phyloP scores from a whole-genome alignment of 1,284 basidiomycete species.

The Irpex lacteus region DNA sequence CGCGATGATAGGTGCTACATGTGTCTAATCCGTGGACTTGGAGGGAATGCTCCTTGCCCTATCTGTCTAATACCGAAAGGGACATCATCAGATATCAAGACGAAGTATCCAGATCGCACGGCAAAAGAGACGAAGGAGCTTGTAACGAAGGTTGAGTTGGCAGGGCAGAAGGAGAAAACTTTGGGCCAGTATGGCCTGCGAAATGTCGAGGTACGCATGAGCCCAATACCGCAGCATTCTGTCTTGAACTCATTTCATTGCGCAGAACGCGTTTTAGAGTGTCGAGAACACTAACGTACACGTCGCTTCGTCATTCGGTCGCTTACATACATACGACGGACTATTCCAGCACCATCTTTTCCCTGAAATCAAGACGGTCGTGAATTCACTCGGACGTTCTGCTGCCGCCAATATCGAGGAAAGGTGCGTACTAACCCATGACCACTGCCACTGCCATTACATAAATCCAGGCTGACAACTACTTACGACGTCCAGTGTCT shows the following conservation, averaged over 20 bases:
- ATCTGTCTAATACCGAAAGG: conserved; percentile 16
- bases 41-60: conserved; percentile 15
- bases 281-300: conserved; percentile 29
- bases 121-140: not conserved
- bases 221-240: no score
- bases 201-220: conserved; percentile 27
- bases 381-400: not conserved
- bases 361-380: not conserved
- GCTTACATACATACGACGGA: conserved; percentile 34
- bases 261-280: conserved; percentile 36
- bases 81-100: not conserved
- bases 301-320: conserved; percentile 34
- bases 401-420: not conserved
- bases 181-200: conserved; percentile 29
- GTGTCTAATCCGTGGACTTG: conserved; percentile 17
- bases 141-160: not conserved
- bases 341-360: conserved; percentile 28
- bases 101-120: not conserved
- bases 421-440: no score
- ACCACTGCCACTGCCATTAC: not conserved
- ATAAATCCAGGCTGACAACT: no score
- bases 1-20: conserved; percentile 13
- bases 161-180: conserved; percentile 6
- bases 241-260: not conserved
- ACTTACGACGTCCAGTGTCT: conserved; percentile 2